A percentile compares a stretch with the other conserved stretches of the same genome.
Conservation (phyloP, 2,329 filamentous ascomycete species). For the Orbilia ellipsospora region DNA sequence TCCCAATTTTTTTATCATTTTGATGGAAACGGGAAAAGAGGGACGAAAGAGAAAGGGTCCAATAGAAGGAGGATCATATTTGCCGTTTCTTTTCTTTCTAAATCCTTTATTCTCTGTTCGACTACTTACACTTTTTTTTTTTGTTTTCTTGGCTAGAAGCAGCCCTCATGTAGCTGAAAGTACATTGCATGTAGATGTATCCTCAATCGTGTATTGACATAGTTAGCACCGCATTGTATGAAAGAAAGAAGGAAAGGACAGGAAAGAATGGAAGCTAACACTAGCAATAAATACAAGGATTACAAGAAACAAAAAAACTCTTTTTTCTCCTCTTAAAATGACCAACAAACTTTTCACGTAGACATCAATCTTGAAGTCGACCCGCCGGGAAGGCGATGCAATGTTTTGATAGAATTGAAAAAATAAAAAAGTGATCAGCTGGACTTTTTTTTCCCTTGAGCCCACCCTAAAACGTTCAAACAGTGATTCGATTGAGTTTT, state of each 20-base stretch:
- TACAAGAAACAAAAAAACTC: constrained; percentile 10
- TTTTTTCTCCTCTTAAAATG: constrained; percentile 15
- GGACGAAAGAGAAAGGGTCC: not conserved
- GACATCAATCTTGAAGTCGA: not conserved
- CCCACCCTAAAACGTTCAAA: not conserved
- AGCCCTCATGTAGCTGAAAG: constrained; percentile 18
- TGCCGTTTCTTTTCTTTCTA: constrained; percentile 37
- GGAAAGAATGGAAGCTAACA: constrained; percentile 43
- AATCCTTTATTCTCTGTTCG: constrained; percentile 27
- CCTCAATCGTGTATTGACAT: constrained; percentile 36
- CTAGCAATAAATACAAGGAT: constrained; percentile 41
- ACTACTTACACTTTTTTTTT: not conserved
- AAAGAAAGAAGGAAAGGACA: constrained; percentile 10
- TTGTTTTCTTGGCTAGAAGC: not conserved
- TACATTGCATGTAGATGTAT: constrained; percentile 47
- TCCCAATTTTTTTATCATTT: constrained; percentile 27
- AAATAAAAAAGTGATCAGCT: constrained; percentile 14
- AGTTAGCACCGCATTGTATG: constrained; percentile 27
- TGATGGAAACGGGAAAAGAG: too few species aligned
- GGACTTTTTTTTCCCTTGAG: not conserved
- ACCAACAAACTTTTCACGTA: constrained; percentile 33
- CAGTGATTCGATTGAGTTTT: constrained; percentile 6
- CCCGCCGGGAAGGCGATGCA: too few species aligned
- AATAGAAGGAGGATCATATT: constrained; percentile 20
- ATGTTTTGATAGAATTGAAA: constrained; percentile 20